These are phyloP conservation scores for Sclerotinia trifoliorum DNA, from an alignment of 2,329 filamentous ascomycete species.

Conservation along the genomic window DNA sequence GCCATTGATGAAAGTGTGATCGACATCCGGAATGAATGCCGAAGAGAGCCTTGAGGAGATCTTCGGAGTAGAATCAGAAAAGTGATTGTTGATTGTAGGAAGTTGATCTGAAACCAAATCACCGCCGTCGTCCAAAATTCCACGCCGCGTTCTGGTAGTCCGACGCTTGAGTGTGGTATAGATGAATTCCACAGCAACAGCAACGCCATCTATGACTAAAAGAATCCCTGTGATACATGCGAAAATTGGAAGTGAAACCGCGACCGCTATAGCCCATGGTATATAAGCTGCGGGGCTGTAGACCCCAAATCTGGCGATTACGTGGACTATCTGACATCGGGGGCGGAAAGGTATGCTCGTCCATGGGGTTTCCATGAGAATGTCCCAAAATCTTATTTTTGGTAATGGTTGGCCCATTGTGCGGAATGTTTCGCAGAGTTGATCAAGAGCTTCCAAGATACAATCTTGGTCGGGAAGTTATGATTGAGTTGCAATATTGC, in stretches of 20 bases:
- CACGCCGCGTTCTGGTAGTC: background rate
- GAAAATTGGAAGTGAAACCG: background rate
- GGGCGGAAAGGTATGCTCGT: background rate
- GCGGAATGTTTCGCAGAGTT: no score
- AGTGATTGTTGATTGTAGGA: background rate
- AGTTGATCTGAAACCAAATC: background rate
- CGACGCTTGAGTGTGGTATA: background rate
- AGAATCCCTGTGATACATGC: background rate
- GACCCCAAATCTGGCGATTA: no score
- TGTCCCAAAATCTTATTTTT: no score
- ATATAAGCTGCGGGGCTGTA: no score
- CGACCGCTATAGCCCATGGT: no score
- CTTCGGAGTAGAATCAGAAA: rapidly evolving
- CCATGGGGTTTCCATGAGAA: no score
- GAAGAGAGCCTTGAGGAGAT: no score
- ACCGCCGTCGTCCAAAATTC: background rate
- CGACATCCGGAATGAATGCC: background rate
- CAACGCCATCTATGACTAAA: background rate
- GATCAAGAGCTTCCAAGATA: background rate
- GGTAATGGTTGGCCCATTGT: background rate
- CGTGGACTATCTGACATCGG: background rate
- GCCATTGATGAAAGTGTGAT: rapidly evolving
- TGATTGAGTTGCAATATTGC: background rate
- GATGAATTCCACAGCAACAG: background rate
- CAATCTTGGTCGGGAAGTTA: no score